Evolutionary conservation across 1,139 yeast species (phyloP).

Genomic region (Scheffersomyces segobiensis): DNA sequence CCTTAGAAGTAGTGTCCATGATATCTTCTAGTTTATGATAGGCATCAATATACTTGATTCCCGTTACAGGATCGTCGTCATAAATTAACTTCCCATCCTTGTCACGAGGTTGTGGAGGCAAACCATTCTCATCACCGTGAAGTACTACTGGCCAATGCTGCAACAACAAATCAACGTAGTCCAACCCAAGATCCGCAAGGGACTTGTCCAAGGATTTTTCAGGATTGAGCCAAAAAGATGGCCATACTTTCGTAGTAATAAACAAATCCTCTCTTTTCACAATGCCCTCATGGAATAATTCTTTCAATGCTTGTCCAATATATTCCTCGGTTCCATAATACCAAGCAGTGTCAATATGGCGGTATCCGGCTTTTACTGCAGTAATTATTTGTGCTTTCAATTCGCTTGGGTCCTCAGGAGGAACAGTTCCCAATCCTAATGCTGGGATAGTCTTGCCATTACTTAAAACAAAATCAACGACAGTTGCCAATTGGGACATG

Average conservation of each 20-base stretch:
- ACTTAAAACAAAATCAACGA: constrained; percentile 25
- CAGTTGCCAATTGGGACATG: constrained; percentile 19
- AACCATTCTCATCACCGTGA: constrained; percentile 38
- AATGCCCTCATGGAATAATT: constrained; percentile 46
- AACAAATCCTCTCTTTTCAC: constrained; percentile 58
- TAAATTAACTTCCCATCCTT: constrained; percentile 41
- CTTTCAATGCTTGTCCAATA: constrained; percentile 52
- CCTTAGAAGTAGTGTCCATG: constrained; percentile 28
- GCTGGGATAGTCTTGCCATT: constrained; percentile 39
- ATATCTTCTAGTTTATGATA: constrained; percentile 51
- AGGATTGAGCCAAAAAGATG: constrained; percentile 37
- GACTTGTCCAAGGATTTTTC: constrained; percentile 39
- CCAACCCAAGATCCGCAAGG: constrained; percentile 44
- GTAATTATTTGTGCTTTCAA: constrained; percentile 39
- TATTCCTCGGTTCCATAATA: constrained; percentile 51
- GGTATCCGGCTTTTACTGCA: constrained; percentile 43
- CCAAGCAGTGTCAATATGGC: constrained; percentile 47
- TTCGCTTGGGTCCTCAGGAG: constrained; percentile 31
- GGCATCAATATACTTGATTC: constrained; percentile 43
- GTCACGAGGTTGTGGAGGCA: constrained; percentile 36
- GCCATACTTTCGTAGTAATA: constrained; percentile 65
- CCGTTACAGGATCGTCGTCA: constrained; percentile 43
- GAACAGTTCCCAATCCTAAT: constrained; percentile 41
- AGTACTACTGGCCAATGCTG: constrained; percentile 63
- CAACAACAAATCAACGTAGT: constrained; percentile 57